A percentile compares a stretch with the other conserved stretches of the same genome.
These are phyloP conservation scores for Saccharomyces hybrid DNA, from an alignment of 1,139 yeast genomes.

Conservation along the genomic window DNA sequence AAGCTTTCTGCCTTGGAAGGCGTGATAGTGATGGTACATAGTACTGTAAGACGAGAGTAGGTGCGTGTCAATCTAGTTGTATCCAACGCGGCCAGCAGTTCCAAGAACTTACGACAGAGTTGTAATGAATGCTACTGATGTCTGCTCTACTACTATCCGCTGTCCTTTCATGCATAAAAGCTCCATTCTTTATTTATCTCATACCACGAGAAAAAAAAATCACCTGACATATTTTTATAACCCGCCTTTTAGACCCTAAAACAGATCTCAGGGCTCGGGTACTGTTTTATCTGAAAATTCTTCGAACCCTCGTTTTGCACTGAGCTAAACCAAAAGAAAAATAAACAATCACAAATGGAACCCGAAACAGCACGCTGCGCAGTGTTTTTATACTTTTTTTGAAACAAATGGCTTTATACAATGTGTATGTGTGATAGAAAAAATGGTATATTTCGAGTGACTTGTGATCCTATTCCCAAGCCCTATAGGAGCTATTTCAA, in stretches of 20 bases:
- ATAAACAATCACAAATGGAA: background rate
- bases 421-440: background rate
- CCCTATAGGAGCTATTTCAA: background rate
- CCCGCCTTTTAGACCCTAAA: background rate
- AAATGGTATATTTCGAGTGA: background rate
- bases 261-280: background rate
- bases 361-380: background rate
- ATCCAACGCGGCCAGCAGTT: background rate
- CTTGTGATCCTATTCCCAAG: background rate
- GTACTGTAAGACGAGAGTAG: background rate
- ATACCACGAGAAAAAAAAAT: background rate
- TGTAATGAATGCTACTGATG: background rate
- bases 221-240: background rate
- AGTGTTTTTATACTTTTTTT: background rate
- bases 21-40: conserved; percentile 31
- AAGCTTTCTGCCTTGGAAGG: conserved; percentile 51
- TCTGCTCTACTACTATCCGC: background rate
- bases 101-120: background rate
- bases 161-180: background rate
- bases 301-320: background rate
- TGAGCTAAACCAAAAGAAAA: background rate
- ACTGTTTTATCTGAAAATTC: background rate
- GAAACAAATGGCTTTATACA: background rate
- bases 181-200: background rate
- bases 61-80: background rate